phyloP scores from a whole-genome alignment of 129 eudicot genomes.

The Artemisia tridentata region DNA sequence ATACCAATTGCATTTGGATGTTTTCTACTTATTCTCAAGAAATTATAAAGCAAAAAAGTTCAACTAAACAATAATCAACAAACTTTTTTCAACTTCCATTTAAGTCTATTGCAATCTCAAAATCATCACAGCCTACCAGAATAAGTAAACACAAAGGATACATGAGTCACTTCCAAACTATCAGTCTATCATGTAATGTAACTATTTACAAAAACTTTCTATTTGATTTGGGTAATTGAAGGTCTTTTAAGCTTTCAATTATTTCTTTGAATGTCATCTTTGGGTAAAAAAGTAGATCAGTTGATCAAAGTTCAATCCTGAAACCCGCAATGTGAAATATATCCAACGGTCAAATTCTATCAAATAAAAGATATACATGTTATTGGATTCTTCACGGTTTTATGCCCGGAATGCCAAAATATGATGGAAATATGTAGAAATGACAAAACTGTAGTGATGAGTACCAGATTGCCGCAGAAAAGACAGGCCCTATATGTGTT shows the following conservation, averaged over 20 bases:
- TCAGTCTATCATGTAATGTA: not conserved
- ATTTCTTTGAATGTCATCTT: conserved; percentile 10
- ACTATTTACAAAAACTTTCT: not conserved
- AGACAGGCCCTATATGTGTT: conserved; percentile 4
- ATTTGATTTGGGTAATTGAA: not conserved
- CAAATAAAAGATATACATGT: not conserved
- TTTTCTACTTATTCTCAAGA: no score
- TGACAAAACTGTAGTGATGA: not conserved
- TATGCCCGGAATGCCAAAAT: no score
- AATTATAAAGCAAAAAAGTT: no score
- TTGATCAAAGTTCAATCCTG: conserved; percentile 18
- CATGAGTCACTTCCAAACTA: no score
- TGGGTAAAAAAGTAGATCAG: conserved; percentile 18
- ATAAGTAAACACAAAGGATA: no score
- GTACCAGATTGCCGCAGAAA: conserved; percentile 18
- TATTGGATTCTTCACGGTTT: no score
- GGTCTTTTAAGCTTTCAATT: not conserved
- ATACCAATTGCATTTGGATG: no score
- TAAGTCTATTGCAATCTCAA: no score
- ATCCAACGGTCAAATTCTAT: not conserved
- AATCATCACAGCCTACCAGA: no score
- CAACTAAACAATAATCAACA: no score
- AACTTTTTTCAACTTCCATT: no score
- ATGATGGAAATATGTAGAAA: conserved; percentile 3
- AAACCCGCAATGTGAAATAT: not conserved